These are phyloP conservation scores for Lasiodiplodia sp. DNA, from an alignment of 2,329 filamentous ascomycete genomes.

Conservation along the genomic window DNA sequence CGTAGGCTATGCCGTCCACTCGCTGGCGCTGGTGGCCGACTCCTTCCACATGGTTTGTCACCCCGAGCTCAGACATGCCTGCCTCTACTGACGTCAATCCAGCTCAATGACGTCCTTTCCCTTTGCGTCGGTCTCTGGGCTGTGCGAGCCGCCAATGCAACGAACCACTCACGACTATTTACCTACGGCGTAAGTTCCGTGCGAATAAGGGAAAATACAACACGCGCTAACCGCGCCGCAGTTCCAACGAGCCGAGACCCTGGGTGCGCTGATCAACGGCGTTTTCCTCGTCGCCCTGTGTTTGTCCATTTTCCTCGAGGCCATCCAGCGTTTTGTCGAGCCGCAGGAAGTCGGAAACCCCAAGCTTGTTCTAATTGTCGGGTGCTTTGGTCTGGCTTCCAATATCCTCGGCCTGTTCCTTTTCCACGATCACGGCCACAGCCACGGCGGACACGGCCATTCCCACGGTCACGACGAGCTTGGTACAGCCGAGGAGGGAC, in stretches of 20 bases:
- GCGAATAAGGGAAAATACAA: background rate
- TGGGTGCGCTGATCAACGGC: conserved; percentile 95
- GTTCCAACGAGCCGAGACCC: conserved; percentile 97
- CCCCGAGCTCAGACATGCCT: background rate
- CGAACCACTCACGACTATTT: conserved; percentile 83
- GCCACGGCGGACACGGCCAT: conserved; percentile 69
- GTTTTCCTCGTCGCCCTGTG: conserved; percentile 97
- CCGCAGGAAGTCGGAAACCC: conserved; percentile 87
- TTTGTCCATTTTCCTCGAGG: conserved; percentile 95
- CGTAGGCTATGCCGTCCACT: conserved; percentile 80
- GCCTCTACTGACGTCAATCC: conserved; percentile 32
- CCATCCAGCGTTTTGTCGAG: conserved; percentile 88
- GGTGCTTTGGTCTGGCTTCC: conserved; percentile 81
- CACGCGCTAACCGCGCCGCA: conserved; percentile 44
- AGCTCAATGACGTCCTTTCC: conserved; percentile 97
- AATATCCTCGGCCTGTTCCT: conserved; percentile 90
- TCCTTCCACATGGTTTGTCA: conserved; percentile 91
- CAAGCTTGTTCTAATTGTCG: conserved; percentile 86
- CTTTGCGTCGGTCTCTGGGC: conserved; percentile 93
- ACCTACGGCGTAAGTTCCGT: conserved; percentile 80
- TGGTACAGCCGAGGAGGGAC: conserved; percentile 60
- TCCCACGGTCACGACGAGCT: conserved; percentile 48
- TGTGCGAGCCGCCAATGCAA: conserved; percentile 84
- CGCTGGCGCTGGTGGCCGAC: conserved; percentile 91
- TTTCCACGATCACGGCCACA: conserved; percentile 91